A percentile compares a stretch with the other conserved stretches of the same genome.
Conservation (phyloP, 768 basidiomycete species). For the Cystobasidium tubakii region DNA sequence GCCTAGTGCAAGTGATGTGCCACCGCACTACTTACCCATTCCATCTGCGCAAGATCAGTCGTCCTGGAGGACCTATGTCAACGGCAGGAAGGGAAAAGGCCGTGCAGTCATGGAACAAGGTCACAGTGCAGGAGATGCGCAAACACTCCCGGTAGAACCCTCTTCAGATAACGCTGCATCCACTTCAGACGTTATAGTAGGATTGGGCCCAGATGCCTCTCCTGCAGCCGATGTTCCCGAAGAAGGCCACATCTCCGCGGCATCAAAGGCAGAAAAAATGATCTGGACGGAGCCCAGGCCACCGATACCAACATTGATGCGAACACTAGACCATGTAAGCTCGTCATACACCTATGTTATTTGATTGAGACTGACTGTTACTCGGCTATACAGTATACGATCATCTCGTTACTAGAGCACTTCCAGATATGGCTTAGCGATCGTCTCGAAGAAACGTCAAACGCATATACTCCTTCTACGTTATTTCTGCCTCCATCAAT, state of each 20-base stretch:
- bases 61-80: slow-evolving; percentile 28
- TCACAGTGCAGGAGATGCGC: neutral
- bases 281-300: neutral
- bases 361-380: neutral
- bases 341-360: neutral
- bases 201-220: neutral
- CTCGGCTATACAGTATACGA: neutral
- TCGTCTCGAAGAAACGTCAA: neutral
- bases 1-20: neutral
- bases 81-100: slow-evolving; percentile 15
- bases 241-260: neutral
- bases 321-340: slow-evolving; percentile 19
- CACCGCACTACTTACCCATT: slow-evolving; percentile 26
- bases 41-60: slow-evolving; percentile 31
- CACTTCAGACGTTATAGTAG: neutral
- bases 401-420: slow-evolving; percentile 28
- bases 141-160: neutral
- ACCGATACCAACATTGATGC: slow-evolving; percentile 7
- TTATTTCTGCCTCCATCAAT: slow-evolving; percentile 19
- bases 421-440: slow-evolving; percentile 14
- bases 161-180: neutral
- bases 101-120: neutral
- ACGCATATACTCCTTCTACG: slow-evolving; percentile 1
- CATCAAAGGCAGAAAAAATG: neutral
- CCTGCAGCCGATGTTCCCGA: neutral